A percentile compares a stretch with the other conserved stretches of the same genome.
These are phyloP conservation scores for Claviceps maximensis DNA, from an alignment of 2,329 filamentous ascomycete genomes.

Conservation along the genomic window DNA sequence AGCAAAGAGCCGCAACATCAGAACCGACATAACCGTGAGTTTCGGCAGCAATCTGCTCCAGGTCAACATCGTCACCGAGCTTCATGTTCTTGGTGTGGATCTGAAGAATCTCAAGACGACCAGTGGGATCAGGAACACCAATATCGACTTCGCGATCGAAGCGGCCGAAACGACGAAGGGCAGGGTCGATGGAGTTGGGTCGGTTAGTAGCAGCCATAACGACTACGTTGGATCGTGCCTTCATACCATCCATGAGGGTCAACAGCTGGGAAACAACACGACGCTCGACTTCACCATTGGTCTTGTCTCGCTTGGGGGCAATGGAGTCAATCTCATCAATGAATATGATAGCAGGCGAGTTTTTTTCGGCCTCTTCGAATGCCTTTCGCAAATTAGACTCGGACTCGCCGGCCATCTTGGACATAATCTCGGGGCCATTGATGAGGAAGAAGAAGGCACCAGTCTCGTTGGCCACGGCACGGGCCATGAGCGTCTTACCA, in stretches of 20 bases:
- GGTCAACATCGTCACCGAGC: constrained; percentile 87
- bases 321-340: constrained; percentile 99
- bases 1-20: constrained; percentile 95
- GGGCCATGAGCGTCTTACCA: constrained; percentile 98
- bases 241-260: constrained; percentile 99
- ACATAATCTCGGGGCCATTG: constrained; percentile 99
- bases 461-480: constrained; percentile 96
- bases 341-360: constrained; percentile 98
- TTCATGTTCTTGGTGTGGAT: constrained; percentile 99
- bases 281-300: constrained; percentile 95
- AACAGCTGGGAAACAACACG: constrained; percentile 92
- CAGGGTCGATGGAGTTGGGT: constrained; percentile 96
- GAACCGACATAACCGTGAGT: constrained; percentile 99
- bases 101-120: constrained; percentile 95
- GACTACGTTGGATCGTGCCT: constrained; percentile 94
- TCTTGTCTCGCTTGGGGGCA: constrained; percentile 98
- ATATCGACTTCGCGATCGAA: constrained; percentile 99
- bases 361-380: constrained; percentile 99
- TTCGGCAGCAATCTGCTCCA: constrained; percentile 92
- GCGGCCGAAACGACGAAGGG: constrained; percentile 91
- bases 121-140: constrained; percentile 92
- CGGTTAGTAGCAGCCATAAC: constrained; percentile 99
- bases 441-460: constrained; percentile 99
- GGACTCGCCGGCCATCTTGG: constrained; percentile 99
- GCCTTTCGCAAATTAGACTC: constrained; percentile 97